Conservation (phyloP, 2,329 filamentous ascomycete species). For the Calonectria pauciramosa region DNA sequence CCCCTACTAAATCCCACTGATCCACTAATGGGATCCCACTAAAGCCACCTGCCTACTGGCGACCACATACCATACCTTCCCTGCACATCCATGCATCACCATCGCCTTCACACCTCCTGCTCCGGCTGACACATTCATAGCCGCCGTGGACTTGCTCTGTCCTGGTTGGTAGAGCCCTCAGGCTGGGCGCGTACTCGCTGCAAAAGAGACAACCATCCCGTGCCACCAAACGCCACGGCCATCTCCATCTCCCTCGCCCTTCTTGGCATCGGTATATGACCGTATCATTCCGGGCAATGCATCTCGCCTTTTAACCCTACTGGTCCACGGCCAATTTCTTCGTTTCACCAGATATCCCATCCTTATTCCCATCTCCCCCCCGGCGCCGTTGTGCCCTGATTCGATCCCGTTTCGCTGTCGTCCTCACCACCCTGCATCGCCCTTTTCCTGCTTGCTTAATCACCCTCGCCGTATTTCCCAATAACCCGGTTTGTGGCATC, state of each 20-base stretch:
- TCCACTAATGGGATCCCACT: constrained; percentile 14
- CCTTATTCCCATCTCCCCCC: background rate
- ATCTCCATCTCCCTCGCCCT: constrained; percentile 7
- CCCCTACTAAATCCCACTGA: constrained; percentile 13
- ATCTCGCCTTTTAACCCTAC: constrained; percentile 15
- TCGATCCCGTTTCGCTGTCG: background rate
- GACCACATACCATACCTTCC: constrained; percentile 10
- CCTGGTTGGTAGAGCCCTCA: background rate
- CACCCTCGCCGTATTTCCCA: background rate
- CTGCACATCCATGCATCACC: constrained; percentile 1
- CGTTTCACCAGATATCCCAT: constrained; percentile 11
- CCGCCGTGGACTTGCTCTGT: constrained; percentile 1
- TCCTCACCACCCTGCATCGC: background rate
- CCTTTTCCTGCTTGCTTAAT: background rate
- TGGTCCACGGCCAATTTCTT: constrained; percentile 9
- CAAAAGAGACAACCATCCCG: constrained; percentile 7
- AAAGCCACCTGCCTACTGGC: constrained; percentile 7
- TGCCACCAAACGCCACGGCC: constrained; percentile 13
- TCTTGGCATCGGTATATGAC: constrained; percentile 13
- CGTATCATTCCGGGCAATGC: constrained; percentile 9
- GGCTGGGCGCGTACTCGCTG: constrained; percentile 3
- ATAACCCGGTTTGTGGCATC: constrained; percentile 10
- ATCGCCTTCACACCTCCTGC: constrained; percentile 2
- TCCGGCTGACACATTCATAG: constrained; percentile 2
- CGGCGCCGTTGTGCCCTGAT: background rate